Conservation (phyloP, 1,284 basidiomycete genomes). For the Cerioporus squamosus region DNA sequence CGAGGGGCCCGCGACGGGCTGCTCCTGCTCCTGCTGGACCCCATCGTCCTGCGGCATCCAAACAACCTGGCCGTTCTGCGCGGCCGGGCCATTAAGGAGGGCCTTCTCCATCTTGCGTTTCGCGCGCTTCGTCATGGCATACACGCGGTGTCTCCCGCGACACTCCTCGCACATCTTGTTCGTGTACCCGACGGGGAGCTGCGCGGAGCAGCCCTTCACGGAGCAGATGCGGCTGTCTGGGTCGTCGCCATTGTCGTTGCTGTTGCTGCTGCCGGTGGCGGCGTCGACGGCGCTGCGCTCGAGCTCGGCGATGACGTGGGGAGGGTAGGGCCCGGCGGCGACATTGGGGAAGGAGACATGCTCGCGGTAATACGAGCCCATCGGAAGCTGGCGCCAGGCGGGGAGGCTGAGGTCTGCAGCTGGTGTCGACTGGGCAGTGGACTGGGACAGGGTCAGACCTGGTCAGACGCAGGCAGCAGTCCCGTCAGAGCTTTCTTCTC, state of each 20-base stretch:
- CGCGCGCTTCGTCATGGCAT: conserved; percentile 55
- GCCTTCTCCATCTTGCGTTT: conserved; percentile 57
- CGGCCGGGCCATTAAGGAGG: conserved; percentile 31
- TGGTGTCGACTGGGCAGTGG: conserved; percentile 7
- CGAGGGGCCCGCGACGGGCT: conserved; percentile 15
- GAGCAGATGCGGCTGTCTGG: conserved; percentile 28
- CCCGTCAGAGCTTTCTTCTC: neutral
- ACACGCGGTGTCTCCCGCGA: conserved; percentile 52
- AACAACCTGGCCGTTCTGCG: conserved; percentile 33
- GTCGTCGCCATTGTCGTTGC: neutral
- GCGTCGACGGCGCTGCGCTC: neutral
- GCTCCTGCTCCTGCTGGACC: conserved; percentile 12
- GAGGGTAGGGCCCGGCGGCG: conserved; percentile 18
- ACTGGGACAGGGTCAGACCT: conserved; percentile 16
- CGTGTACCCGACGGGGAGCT: conserved; percentile 30
- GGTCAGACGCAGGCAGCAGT: neutral
- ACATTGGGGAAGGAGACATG: conserved; percentile 26
- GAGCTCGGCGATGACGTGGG: conserved; percentile 9
- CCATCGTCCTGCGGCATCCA: conserved; percentile 35
- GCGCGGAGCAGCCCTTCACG: conserved; percentile 37
- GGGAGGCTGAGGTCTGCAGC: neutral
- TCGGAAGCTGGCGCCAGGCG: conserved; percentile 21
- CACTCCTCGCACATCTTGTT: conserved; percentile 61
- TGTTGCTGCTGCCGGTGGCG: neutral
- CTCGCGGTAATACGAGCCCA: conserved; percentile 27